Conservation (phyloP, 2,329 filamentous ascomycete species). For the Dactylellina cionopaga region DNA sequence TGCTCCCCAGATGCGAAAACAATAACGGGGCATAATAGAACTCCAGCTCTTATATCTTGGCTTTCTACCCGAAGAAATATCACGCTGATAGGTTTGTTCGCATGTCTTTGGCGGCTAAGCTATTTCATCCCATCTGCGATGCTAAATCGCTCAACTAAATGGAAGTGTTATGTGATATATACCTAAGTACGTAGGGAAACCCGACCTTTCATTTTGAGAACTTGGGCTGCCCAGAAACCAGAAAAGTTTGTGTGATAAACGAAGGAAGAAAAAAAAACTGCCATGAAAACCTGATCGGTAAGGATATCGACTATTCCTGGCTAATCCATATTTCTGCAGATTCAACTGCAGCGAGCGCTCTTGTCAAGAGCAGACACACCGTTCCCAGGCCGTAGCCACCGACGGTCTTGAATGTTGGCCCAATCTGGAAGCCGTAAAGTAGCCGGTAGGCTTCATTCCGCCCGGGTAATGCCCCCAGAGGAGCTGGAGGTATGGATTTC, state of each 20-base stretch:
- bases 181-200: too few species aligned
- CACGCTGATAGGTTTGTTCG: slow-evolving; percentile 33
- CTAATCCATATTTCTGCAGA: slow-evolving; percentile 21
- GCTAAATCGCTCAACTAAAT: slow-evolving; percentile 42
- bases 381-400: slow-evolving; percentile 31
- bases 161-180: slow-evolving; percentile 19
- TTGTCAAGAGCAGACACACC: slow-evolving; percentile 33
- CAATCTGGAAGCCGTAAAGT: slow-evolving; percentile 42
- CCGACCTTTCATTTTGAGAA: slow-evolving; percentile 3
- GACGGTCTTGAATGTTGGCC: slow-evolving; percentile 14
- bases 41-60: slow-evolving; percentile 20
- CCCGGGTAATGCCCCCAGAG: slow-evolving; percentile 26
- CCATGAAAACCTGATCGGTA: slow-evolving; percentile 29
- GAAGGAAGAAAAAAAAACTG: slow-evolving; percentile 7
- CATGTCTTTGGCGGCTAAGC: slow-evolving; percentile 48
- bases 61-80: slow-evolving; percentile 40
- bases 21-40: slow-evolving; percentile 36
- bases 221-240: slow-evolving; percentile 8
- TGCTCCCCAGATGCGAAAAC: slow-evolving; percentile 27
- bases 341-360: slow-evolving; percentile 21
- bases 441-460: slow-evolving; percentile 15
- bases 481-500: slow-evolving; percentile 7
- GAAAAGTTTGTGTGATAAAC: slow-evolving; percentile 36
- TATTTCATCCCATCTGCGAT: slow-evolving; percentile 50
- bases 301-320: slow-evolving; percentile 19